Conservation (phyloP, 331 rosid genomes). For the Acacia pycnantha region DNA sequence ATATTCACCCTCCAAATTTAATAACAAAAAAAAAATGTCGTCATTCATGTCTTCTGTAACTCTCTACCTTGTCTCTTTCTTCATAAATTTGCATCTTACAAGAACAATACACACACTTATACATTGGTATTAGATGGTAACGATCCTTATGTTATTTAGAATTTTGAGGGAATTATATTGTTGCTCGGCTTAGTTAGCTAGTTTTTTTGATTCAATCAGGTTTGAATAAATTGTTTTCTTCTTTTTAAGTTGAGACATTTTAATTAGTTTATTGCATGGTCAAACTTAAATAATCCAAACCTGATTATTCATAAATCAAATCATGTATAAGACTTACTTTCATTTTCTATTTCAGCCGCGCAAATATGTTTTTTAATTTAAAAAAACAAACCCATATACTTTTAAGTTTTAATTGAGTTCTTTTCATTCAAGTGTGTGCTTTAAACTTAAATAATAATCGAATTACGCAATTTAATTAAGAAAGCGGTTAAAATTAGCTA, state of each 20-base stretch:
- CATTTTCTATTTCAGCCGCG: background rate
- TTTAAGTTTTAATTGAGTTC: background rate
- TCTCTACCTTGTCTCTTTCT: conserved; percentile 14
- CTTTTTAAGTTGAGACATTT: background rate
- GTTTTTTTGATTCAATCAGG: background rate
- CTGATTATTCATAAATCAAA: background rate
- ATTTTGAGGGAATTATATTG: background rate
- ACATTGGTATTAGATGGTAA: no score
- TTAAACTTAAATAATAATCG: background rate
- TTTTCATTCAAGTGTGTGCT: background rate
- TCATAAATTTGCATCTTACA: background rate
- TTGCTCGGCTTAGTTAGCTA: background rate
- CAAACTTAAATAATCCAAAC: background rate
- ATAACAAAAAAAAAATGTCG: background rate
- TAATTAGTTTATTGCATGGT: background rate
- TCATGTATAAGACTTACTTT: background rate
- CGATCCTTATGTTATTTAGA: background rate
- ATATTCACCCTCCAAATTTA: background rate
- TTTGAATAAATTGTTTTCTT: background rate
- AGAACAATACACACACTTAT: background rate
- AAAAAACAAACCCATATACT: background rate
- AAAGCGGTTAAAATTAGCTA: no score
- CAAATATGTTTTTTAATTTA: background rate
- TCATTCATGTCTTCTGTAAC: background rate
- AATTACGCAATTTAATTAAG: no score